A percentile compares a stretch with the other conserved stretches of the same genome.
These are phyloP conservation scores for Seiridium cupressi DNA, from an alignment of 2,329 filamentous ascomycete genomes.

Conservation along the genomic window DNA sequence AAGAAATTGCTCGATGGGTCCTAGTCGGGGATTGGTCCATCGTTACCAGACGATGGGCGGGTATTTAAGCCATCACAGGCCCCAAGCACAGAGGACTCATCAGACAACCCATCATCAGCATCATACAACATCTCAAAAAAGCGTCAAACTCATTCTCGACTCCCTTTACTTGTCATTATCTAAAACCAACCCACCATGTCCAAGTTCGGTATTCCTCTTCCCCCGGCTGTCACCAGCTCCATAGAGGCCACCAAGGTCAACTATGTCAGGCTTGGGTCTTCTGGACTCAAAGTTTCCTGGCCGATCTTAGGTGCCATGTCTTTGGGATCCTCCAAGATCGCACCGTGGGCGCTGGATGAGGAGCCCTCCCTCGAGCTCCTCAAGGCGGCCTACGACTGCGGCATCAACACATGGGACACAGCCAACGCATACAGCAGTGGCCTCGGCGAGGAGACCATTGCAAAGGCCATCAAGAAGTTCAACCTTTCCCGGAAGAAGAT, in stretches of 20 bases:
- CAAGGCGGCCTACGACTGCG: slow-evolving; percentile 14
- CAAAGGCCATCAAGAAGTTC: slow-evolving; percentile 62
- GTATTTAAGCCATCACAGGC: not conserved
- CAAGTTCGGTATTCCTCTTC: not conserved
- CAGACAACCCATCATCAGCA: not conserved
- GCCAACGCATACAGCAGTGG: slow-evolving; percentile 63
- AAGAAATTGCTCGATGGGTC: too few relatives aligned
- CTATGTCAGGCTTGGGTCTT: slow-evolving; percentile 7
- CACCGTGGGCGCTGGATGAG: slow-evolving; percentile 10
- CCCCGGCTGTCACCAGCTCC: not conserved
- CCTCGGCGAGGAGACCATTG: slow-evolving; percentile 61
- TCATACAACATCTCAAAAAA: not conserved
- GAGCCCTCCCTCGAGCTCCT: slow-evolving; percentile 9
- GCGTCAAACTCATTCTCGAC: not conserved
- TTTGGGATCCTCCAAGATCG: slow-evolving; percentile 5
- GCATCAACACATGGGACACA: slow-evolving; percentile 32
- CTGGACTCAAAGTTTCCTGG: slow-evolving; percentile 10
- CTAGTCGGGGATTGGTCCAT: too few relatives aligned
- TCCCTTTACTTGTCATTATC: not conserved
- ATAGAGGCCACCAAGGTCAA: not conserved
- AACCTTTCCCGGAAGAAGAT: slow-evolving; percentile 61
- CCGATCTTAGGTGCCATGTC: slow-evolving; percentile 10
- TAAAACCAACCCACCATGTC: not conserved
- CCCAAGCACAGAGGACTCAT: too few relatives aligned
- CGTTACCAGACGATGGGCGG: too few relatives aligned